These are phyloP conservation scores for Sarocladiaceae sp. DNA, from an alignment of 2,329 filamentous ascomycete genomes.

Conservation along the genomic window DNA sequence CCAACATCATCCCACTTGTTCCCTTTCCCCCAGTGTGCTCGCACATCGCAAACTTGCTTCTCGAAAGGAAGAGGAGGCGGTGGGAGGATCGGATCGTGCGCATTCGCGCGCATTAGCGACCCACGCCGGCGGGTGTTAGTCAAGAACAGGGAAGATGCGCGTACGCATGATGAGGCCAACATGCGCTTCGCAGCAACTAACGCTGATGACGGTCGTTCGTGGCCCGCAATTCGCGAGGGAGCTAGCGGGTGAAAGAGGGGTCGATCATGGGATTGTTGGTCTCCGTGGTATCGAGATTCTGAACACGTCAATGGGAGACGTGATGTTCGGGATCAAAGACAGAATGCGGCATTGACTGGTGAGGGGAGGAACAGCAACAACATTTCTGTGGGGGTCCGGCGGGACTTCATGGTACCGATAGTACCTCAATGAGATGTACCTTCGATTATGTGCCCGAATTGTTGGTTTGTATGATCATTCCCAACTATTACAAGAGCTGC, in stretches of 20 bases:
- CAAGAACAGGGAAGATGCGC: not conserved
- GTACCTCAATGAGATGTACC: not conserved
- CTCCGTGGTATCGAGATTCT: not conserved
- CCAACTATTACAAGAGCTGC: not conserved
- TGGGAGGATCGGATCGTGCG: not conserved
- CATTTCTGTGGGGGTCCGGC: too few relatives aligned
- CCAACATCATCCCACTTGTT: not conserved
- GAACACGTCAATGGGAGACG: not conserved
- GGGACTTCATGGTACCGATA: not conserved
- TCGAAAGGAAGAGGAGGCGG: not conserved
- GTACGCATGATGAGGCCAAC: not conserved
- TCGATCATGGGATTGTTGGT: constrained; percentile 1
- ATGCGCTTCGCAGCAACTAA: not conserved
- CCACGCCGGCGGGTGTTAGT: not conserved
- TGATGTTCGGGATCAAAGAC: too few relatives aligned
- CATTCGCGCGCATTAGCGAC: not conserved
- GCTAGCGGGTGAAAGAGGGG: too few relatives aligned
- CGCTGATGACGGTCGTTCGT: not conserved
- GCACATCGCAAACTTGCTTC: not conserved
- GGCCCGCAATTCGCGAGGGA: too few relatives aligned
- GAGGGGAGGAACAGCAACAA: too few relatives aligned
- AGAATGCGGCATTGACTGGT: too few relatives aligned
- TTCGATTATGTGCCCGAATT: too few relatives aligned
- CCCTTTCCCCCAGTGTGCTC: not conserved
- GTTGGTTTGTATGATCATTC: too few relatives aligned